A percentile compares a stretch with the other conserved stretches of the same genome.
Conservation (phyloP, 345 rosid genomes). For the Eucalyptus viminalis region DNA sequence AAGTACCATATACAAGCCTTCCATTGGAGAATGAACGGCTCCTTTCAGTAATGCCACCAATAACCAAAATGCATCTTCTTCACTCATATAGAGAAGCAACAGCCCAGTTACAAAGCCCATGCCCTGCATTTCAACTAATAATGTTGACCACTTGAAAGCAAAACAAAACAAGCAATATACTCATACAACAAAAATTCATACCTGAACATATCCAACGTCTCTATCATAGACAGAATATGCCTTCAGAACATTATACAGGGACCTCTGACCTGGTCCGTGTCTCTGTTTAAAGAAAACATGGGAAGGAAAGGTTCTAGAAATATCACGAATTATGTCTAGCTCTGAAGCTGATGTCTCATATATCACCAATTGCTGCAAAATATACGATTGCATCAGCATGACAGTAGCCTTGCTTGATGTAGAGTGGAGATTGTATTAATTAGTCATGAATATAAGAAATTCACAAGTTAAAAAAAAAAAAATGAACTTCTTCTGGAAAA, state of each 20-base stretch:
- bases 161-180: background rate
- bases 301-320: conserved; percentile 88
- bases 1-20: conserved; percentile 85
- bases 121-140: conserved; percentile 44
- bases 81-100: conserved; percentile 95
- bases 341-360: conserved; percentile 94
- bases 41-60: conserved; percentile 95
- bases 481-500: background rate
- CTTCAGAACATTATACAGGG: conserved; percentile 88
- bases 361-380: conserved; percentile 74
- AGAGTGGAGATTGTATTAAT: background rate
- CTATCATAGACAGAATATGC: conserved; percentile 96
- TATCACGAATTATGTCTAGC: conserved; percentile 85
- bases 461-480: background rate
- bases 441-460: background rate
- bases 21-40: conserved; percentile 96
- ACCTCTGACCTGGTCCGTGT: conserved; percentile 99
- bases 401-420: background rate
- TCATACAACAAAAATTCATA: background rate
- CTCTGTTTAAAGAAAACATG: conserved; percentile 98
- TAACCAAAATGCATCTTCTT: conserved; percentile 98
- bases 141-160: background rate
- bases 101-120: conserved; percentile 93
- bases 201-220: conserved; percentile 99
- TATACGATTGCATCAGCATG: background rate